These are phyloP conservation scores for Dactylellina sp. DNA, from an alignment of 2,329 filamentous ascomycete genomes.

Conservation along the genomic window DNA sequence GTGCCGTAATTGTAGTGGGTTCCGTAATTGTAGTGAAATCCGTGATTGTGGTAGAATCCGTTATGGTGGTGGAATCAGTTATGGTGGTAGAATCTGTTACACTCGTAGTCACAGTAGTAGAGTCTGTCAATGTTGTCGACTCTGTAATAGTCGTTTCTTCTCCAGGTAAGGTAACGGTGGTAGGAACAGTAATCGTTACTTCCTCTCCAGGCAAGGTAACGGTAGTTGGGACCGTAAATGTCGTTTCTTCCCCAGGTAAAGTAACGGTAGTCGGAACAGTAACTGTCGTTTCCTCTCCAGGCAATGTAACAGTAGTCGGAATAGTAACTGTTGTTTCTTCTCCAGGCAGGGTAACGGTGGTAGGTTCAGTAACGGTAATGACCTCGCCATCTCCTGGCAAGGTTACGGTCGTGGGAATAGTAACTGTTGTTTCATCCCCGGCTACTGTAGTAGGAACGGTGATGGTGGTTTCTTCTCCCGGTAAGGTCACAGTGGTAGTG, in stretches of 20 bases:
- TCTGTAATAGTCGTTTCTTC: conserved; percentile 17
- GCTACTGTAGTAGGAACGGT: conserved; percentile 18
- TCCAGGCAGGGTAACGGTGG: background rate
- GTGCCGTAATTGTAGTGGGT: conserved; percentile 1
- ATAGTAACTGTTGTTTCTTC: conserved; percentile 2
- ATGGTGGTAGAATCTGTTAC: conserved; percentile 19
- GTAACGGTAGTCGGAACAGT: conserved; percentile 8
- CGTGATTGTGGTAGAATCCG: conserved; percentile 10
- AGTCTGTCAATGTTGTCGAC: conserved; percentile 13
- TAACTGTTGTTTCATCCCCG: conserved; percentile 14
- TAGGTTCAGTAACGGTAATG: conserved; percentile 22
- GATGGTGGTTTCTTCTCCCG: conserved; percentile 10
- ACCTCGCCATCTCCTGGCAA: conserved; percentile 5
- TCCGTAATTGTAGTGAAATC: conserved; percentile 16
- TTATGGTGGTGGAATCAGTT: conserved; percentile 33
- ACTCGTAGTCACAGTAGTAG: conserved; percentile 10
- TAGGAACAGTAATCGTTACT: conserved; percentile 20
- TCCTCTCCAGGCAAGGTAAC: conserved; percentile 2
- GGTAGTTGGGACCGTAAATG: conserved; percentile 14
- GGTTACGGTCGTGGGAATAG: conserved; percentile 13
- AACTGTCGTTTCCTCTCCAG: conserved; percentile 10
- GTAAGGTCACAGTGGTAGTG: conserved; percentile 16
- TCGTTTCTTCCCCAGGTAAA: conserved; percentile 20
- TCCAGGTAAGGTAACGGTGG: background rate
- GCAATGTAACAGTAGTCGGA: conserved; percentile 16